Conservation (phyloP, 352 stramenopile species). For the Globisporangium polare region DNA sequence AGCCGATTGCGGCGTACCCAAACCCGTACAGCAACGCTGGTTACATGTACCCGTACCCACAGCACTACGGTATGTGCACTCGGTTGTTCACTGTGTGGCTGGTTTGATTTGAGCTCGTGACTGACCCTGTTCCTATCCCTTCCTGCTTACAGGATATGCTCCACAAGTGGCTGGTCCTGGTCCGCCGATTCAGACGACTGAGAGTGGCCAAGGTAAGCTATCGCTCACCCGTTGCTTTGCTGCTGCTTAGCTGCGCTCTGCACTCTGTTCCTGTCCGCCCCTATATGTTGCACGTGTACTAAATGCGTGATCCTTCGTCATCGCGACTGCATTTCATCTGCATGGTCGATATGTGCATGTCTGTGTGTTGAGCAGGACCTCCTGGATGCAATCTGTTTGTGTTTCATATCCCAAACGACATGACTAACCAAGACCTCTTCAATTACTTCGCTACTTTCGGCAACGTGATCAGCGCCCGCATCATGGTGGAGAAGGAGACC, state of each 20-base stretch:
- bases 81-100: neutral
- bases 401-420: constrained; percentile 98
- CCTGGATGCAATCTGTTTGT: constrained; percentile 97
- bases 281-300: constrained; percentile 35
- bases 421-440: constrained; percentile 97
- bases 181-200: constrained; percentile 85
- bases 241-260: neutral
- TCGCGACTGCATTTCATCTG: constrained; percentile 33
- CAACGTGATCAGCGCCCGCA: constrained; percentile 94
- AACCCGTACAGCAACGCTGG: constrained; percentile 61
- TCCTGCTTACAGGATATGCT: constrained; percentile 52
- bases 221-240: neutral
- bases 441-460: constrained; percentile 95
- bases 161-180: constrained; percentile 80
- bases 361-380: constrained; percentile 68
- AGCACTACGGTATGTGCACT: constrained; percentile 59
- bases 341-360: constrained; percentile 45
- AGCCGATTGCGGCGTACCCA: constrained; percentile 69
- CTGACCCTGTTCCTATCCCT: neutral
- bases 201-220: constrained; percentile 79
- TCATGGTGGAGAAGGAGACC: constrained; percentile 97
- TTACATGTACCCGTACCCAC: constrained; percentile 87
- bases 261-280: constrained; percentile 1
- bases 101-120: neutral
- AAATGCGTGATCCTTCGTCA: constrained; percentile 25